Evolutionary conservation across 2,329 filamentous ascomycete genomes (phyloP).

Genomic region (Neopestalotiopsis sp.): DNA sequence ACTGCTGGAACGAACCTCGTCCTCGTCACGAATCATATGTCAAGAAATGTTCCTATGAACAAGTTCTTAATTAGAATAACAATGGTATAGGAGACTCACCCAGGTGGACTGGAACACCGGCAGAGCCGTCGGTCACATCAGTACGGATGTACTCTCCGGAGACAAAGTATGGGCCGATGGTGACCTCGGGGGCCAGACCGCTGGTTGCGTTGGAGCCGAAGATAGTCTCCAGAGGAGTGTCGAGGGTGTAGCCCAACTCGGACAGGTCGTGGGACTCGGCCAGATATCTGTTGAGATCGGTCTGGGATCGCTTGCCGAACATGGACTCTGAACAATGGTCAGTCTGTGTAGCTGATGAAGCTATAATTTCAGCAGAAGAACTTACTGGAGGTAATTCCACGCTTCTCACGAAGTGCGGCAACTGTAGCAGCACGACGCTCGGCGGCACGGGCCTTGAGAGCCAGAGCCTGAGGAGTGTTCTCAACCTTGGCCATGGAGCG

Average conservation of each 20-base stretch:
- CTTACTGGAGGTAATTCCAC: conserved; percentile 31
- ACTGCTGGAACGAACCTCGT: not conserved
- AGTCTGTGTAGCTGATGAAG: conserved; percentile 9
- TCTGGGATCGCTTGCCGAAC: conserved; percentile 31
- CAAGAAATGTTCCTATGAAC: too few species aligned
- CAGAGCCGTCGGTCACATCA: conserved; percentile 42
- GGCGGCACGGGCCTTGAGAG: conserved; percentile 41
- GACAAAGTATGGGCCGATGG: conserved; percentile 39
- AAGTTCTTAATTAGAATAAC: too few species aligned
- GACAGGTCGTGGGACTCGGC: conserved; percentile 29
- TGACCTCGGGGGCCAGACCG: conserved; percentile 34
- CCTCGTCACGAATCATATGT: too few species aligned
- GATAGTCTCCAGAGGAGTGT: conserved; percentile 40
- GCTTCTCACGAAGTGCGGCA: conserved; percentile 41
- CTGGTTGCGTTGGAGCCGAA: conserved; percentile 34
- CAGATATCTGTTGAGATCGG: conserved; percentile 31
- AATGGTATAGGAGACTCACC: not conserved
- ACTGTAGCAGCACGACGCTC: conserved; percentile 43
- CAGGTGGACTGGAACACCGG: conserved; percentile 43
- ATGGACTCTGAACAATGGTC: conserved; percentile 26
- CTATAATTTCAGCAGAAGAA: not conserved
- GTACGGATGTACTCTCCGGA: conserved; percentile 40
- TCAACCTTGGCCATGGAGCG: conserved; percentile 43
- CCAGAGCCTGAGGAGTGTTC: conserved; percentile 38
- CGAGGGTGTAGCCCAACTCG: conserved; percentile 38